These are phyloP conservation scores for Euphorbia celastroides DNA, from an alignment of 441 rosid species.

Conservation along the genomic window DNA sequence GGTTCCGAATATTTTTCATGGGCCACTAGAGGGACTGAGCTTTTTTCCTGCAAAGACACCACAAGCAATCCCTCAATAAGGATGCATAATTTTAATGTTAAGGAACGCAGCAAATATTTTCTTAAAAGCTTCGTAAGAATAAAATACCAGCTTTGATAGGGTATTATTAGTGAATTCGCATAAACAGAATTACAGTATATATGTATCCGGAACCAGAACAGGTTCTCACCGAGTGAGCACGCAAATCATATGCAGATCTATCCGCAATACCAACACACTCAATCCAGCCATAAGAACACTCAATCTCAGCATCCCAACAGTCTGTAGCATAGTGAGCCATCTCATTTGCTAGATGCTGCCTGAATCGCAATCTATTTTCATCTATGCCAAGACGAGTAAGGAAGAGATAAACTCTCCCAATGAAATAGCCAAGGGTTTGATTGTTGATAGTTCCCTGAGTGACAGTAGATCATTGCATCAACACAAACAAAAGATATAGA, in stretches of 20 bases:
- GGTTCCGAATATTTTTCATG: constrained; percentile 63
- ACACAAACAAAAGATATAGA: neutral
- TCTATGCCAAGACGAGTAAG: constrained; percentile 57
- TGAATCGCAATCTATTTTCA: constrained; percentile 46
- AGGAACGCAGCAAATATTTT: neutral
- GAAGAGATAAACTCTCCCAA: constrained; percentile 70
- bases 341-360: constrained; percentile 76
- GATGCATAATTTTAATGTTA: neutral
- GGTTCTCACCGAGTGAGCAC: constrained; percentile 52
- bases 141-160: neutral
- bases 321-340: constrained; percentile 89
- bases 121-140: neutral
- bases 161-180: neutral
- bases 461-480: constrained; percentile 14
- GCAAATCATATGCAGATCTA: constrained; percentile 72
- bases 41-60: constrained; percentile 47
- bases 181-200: neutral
- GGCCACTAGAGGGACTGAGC: constrained; percentile 60
- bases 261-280: constrained; percentile 85
- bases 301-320: constrained; percentile 88
- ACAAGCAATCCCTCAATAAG: neutral
- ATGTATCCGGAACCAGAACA: neutral
- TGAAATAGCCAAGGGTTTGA: constrained; percentile 72
- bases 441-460: constrained; percentile 63
- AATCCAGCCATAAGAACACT: constrained; percentile 72